phyloP scores from a whole-genome alignment of 345 rosid species.

The Populus tremula region DNA sequence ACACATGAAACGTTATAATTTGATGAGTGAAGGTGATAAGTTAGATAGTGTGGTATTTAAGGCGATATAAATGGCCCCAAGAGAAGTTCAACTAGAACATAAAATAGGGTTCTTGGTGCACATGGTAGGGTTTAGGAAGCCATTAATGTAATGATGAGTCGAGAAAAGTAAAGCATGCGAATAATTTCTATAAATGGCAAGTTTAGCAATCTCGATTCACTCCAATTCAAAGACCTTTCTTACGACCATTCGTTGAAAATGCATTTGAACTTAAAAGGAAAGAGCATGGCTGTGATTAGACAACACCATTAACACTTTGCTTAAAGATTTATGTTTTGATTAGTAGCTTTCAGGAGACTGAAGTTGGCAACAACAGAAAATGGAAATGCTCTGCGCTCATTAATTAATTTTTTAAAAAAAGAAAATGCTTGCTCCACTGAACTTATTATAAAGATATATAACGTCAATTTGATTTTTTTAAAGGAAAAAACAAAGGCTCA shows the following conservation, averaged over 20 bases:
- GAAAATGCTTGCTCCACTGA: slow-evolving; percentile 44
- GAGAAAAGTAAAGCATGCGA: slow-evolving; percentile 20
- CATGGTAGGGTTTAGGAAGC: slow-evolving; percentile 21
- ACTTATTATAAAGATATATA: not conserved
- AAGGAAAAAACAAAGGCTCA: too few species aligned
- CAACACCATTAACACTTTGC: slow-evolving; percentile 32
- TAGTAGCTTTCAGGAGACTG: slow-evolving; percentile 2
- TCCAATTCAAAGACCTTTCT: slow-evolving; percentile 13
- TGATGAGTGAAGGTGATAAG: not conserved
- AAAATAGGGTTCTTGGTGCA: slow-evolving; percentile 24
- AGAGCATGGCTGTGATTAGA: slow-evolving; percentile 33
- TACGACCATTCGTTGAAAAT: slow-evolving; percentile 21
- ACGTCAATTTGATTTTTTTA: too few species aligned
- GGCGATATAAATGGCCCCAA: slow-evolving; percentile 22
- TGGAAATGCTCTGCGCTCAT: too few species aligned
- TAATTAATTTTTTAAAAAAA: not conserved
- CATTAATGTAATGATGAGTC: slow-evolving; percentile 2
- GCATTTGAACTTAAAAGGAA: slow-evolving; percentile 13
- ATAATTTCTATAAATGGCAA: slow-evolving; percentile 38
- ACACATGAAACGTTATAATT: not conserved
- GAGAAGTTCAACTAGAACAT: slow-evolving; percentile 6
- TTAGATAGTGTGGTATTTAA: slow-evolving; percentile 24
- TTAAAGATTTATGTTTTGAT: slow-evolving; percentile 7
- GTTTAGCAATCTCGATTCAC: not conserved
- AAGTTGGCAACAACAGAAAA: slow-evolving; percentile 1